phyloP scores from a whole-genome alignment of 805 yeast genomes.

The Metschnikowia santaceciliae region DNA sequence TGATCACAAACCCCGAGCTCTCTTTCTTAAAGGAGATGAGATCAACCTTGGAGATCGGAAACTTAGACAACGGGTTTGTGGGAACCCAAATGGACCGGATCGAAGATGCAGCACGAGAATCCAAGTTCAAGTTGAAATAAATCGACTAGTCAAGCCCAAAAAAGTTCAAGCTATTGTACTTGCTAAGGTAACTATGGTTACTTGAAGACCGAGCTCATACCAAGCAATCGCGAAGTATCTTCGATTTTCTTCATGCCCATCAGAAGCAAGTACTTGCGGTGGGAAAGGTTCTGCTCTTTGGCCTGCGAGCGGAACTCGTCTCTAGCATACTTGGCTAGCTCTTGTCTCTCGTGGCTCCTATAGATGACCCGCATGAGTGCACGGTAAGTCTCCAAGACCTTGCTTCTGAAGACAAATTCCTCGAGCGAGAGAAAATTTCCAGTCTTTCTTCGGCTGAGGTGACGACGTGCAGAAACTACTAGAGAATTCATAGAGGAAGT shows the following conservation, averaged over 20 bases:
- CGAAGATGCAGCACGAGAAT: conserved; percentile 12
- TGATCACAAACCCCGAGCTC: conserved; percentile 10
- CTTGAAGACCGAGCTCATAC: conserved; percentile 13
- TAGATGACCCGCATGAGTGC: conserved; percentile 31
- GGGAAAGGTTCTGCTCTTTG: conserved; percentile 27
- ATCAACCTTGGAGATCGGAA: not conserved
- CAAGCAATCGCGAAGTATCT: conserved; percentile 23
- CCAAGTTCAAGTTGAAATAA: conserved; percentile 12
- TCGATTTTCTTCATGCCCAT: conserved; percentile 28
- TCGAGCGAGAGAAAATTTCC: conserved; percentile 26
- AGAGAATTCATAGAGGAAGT: not conserved
- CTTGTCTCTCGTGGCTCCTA: conserved; percentile 34
- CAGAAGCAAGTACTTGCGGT: conserved; percentile 35
- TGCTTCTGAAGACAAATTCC: conserved; percentile 38
- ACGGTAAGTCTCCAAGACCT: conserved; percentile 31
- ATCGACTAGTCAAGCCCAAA: not conserved
- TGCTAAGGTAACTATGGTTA: not conserved
- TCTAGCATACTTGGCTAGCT: conserved; percentile 29
- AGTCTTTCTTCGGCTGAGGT: not conserved
- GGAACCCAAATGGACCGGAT: conserved; percentile 8
- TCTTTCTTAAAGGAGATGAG: conserved; percentile 9
- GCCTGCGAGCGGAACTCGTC: conserved; percentile 32
- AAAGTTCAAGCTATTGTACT: too few relatives aligned
- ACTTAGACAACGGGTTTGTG: conserved; percentile 4
- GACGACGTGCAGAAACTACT: not conserved